Conservation (phyloP, 768 basidiomycete genomes). For the Xanthoconium purpureum region DNA sequence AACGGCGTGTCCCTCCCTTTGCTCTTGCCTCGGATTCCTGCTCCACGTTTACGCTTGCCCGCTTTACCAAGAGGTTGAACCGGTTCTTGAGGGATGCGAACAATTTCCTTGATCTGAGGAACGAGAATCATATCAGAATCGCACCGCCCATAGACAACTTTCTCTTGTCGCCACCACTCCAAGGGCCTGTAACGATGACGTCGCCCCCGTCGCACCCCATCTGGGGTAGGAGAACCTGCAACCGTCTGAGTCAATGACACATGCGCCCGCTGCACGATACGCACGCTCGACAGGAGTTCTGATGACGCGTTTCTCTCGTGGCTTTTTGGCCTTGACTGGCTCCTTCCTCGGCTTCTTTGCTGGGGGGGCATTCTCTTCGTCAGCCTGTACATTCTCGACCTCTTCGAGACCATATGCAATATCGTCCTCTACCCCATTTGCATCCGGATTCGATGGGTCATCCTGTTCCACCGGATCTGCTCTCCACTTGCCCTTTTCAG, state of each 20-base stretch:
- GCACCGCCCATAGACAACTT: slow-evolving; percentile 74
- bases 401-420: slow-evolving; percentile 41
- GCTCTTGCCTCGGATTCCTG: slow-evolving; percentile 36
- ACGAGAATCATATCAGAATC: slow-evolving; percentile 51
- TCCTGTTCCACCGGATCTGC: slow-evolving; percentile 22
- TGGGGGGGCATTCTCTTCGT: slow-evolving; percentile 36
- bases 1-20: slow-evolving; percentile 26
- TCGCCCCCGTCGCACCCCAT: slow-evolving; percentile 65
- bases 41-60: slow-evolving; percentile 35
- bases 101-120: slow-evolving; percentile 64
- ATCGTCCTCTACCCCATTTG: slow-evolving; percentile 40
- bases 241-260: slow-evolving; percentile 6
- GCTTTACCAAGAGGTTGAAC: slow-evolving; percentile 45
- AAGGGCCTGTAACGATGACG: slow-evolving; percentile 72
- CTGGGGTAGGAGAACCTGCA: slow-evolving; percentile 28
- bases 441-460: slow-evolving; percentile 7
- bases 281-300: slow-evolving; percentile 22
- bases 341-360: slow-evolving; percentile 30
- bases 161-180: slow-evolving; percentile 93
- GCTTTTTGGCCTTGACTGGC: slow-evolving; percentile 27
- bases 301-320: slow-evolving; percentile 24
- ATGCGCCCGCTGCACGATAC: neutral
- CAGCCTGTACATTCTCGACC: slow-evolving; percentile 51
- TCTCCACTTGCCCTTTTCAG: slow-evolving; percentile 43
- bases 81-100: slow-evolving; percentile 52